Evolutionary conservation across 169 alveolate genomes (phyloP).

Genomic region (Plasmodium reichenowi): DNA sequence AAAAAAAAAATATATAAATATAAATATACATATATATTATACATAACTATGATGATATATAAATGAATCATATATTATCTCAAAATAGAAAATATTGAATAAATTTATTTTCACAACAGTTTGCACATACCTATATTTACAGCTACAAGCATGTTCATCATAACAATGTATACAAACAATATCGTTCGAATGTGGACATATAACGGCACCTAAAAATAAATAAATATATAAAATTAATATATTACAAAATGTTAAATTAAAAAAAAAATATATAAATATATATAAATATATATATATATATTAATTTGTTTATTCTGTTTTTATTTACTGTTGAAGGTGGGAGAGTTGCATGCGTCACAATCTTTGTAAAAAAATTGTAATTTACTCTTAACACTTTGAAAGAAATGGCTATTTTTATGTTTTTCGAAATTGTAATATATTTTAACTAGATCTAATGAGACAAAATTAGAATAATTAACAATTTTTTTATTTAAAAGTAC

Average conservation of each 20-base stretch:
- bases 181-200: slow-evolving; percentile 64
- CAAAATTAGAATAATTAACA: slow-evolving; percentile 28
- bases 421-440: slow-evolving; percentile 37
- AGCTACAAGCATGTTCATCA: slow-evolving; percentile 48
- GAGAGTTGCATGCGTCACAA: slow-evolving; percentile 62
- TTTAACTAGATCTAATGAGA: slow-evolving; percentile 27
- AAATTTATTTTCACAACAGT: background rate
- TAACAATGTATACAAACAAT: slow-evolving; percentile 53
- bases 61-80: background rate
- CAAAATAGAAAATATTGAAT: background rate
- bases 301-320: background rate
- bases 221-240: background rate
- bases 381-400: slow-evolving; percentile 45
- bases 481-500: slow-evolving; percentile 46
- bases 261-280: background rate
- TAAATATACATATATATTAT: background rate
- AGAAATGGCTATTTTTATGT: slow-evolving; percentile 37
- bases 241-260: background rate
- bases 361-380: slow-evolving; percentile 54
- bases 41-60: background rate
- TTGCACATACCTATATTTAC: slow-evolving; percentile 30
- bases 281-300: slow-evolving; percentile 7
- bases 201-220: slow-evolving; percentile 49
- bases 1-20: background rate
- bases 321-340: slow-evolving; percentile 50